Evolutionary conservation across 805 yeast genomes (phyloP), one percentile per base, ranked within the genome.

Genomic region (Sugiyamaella qingdaonensis): DNA sequence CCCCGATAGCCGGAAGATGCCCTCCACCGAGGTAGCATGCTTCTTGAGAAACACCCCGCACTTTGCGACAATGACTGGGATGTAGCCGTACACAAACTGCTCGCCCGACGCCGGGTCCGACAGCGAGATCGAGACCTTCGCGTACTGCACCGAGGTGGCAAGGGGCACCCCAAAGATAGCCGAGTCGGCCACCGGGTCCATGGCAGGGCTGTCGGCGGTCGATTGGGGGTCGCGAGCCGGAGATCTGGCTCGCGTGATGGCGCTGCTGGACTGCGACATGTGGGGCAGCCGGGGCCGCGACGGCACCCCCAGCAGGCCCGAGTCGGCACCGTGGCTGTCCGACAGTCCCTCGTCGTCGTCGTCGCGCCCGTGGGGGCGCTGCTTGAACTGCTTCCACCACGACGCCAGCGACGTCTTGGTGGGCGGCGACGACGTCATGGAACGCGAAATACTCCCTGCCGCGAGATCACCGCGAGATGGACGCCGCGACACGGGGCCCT

Each of bases 1-100:
- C 2, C 99, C 99, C 0, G 95, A 94, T 1, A 94, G 86, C 54
- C 99, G 76, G 67, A 94, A 94, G 2, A 94, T 88, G 4, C 99
- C 99, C 67, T 92, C 94, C 0, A 86, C 85, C 32, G 80, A 79
- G 32, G 89, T 73, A 24, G 73, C 77, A 58, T 88, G 81, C 46
- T 81, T 80, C 64, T 94, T 92, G 55, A 94, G 71, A 64, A 72
- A 91, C 0, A 87, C 84, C 0, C 98, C 97, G 71, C 99, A 92
- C 61, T 89, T 86, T 13, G 97, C 98, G n/a, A 94, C 95, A 11
- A 94, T 86, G 14, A 89, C 79, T 0, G 99, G 99, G 16, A 94
- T 88, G 50, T 83, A 76, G 19, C 98, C 99, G 66, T 88, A 94
- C 48, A 84, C 82, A 32, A 86, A 79, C 54, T 83, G 79, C 27